Evolutionary conservation across 495 filamentous ascomycete species (phyloP), one percentile per base, ranked within the genome.

Genomic region (Talaromyces ruber): DNA sequence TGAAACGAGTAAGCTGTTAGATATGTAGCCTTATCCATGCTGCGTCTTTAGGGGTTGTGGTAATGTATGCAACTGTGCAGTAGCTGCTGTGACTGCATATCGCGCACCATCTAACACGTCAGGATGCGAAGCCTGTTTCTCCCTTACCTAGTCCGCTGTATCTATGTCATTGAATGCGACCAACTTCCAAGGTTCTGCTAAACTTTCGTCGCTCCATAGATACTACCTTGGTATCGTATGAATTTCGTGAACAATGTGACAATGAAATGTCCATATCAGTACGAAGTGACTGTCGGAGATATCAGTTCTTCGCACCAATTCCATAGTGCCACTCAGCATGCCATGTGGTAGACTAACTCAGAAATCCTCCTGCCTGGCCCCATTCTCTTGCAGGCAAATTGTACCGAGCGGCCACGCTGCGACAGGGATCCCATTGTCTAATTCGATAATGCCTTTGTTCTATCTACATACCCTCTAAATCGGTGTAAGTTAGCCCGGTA

Each of bases 341-440:
- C 43, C 43, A 47, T 47, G 43, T 47, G 43, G 43, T 47, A 21
- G 21, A 47, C 4, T 47, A n/a, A 18, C 39, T 45, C 4, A 2
- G 18, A 18, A n/a, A 16, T 43, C 39, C 14, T n/a, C 39, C 6
- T 18, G 16, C 7, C 21, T 47, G n/a, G 51, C 24, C 51, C 51
- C 51, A 22, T 54, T 28, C 21, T 14, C 11, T 28, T 54, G 51
- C 51, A 54, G 51, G 51, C 18, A 47, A 47, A 47, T 47, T 47
- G 43, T n/a, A 21, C 43, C 18, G 43, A 24, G 50, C 54, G 54
- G 29, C 54, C 54, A 57, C 54, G 54, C 54, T 57, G n/a, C 54
- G 54, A 57, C 54, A 57, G 28, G 54, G 54, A 57, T 57, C 9
- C 16, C 1, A 8, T 30, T 30, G 54, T 30, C 16, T 8, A 18